Conservation (phyloP, 2,329 filamentous ascomycete genomes). For the Davidsoniella australis region DNA sequence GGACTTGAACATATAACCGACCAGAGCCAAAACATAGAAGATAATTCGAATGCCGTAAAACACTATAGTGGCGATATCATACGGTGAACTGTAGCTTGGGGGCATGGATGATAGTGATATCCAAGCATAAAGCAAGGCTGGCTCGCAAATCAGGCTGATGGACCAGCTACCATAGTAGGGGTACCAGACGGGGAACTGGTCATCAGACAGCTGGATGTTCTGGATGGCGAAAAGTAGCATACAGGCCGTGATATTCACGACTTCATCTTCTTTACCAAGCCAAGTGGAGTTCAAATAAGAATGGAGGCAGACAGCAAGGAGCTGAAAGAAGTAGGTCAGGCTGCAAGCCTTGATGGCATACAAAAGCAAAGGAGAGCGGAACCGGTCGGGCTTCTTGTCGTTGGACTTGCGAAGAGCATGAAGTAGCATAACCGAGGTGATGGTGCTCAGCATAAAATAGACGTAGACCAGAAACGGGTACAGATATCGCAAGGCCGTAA, state of each 20-base stretch:
- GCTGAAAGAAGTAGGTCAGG: constrained; percentile 30
- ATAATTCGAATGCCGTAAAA: background rate
- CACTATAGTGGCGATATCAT: constrained; percentile 1
- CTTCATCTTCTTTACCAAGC: constrained; percentile 29
- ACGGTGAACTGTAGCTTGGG: background rate
- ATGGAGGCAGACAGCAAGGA: constrained; percentile 23
- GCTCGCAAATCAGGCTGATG: constrained; percentile 39
- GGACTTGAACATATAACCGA: background rate
- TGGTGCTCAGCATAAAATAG: constrained; percentile 37
- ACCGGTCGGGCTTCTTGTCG: constrained; percentile 20
- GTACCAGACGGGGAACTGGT: constrained; percentile 37
- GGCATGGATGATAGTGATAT: background rate
- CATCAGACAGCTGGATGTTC: constrained; percentile 35
- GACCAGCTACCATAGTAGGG: constrained; percentile 47
- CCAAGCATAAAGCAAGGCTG: constrained; percentile 23
- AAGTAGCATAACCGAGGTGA: constrained; percentile 35
- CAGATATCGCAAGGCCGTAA: constrained; percentile 29
- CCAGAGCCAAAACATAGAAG: constrained; percentile 4
- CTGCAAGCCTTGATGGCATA: constrained; percentile 3
- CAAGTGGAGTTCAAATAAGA: constrained; percentile 22
- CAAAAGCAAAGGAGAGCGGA: constrained; percentile 21
- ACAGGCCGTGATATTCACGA: constrained; percentile 43
- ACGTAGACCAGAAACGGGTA: constrained; percentile 39
- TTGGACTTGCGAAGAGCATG: constrained; percentile 26
- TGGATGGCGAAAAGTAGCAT: constrained; percentile 47